Evolutionary conservation across 805 yeast species (phyloP), one percentile per base, ranked within the genome.

Genomic region (Saccharomycopsis fermentans): DNA sequence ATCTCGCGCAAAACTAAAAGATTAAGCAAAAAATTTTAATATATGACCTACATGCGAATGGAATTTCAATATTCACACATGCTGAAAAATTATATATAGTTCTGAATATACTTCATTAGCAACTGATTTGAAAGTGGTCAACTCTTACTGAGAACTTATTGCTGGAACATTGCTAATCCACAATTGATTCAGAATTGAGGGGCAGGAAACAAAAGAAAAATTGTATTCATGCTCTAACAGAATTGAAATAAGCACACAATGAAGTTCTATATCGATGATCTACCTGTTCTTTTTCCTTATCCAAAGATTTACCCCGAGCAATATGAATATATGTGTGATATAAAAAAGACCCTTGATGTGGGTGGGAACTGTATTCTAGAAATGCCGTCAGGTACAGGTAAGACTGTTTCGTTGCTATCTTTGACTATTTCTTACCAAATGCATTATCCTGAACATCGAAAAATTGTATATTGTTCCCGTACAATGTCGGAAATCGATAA

Each of bases 361-460:
- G 98, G 97, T 1, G 99, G 99, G 12, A 91, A 91, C 69, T 87
- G 97, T 72, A 90, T 94, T 57, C 72, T 94, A 67, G 99, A 94
- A 74, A 94, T 94, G 99, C 99, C 99, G 65, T 94, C 99, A 5
- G 99, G 99, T 3, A 94, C 99, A 2, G 99, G 99, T 50, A 94
- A 94, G 70, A 94, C 99, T 40, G 87, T 94, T 2, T 90, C 98
- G 0, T 77, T 94, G 69, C 75, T 94, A 34, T 90, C 98, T 0
- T 73, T 94, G 52, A 90, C 98, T 0, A 90, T 94, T 52, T 96
- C 99, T 14, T 94, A 94, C 71, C 99, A 94, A 70, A 83, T 89
- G 88, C 81, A 81, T 68, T 91, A 92, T 69, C 96, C 97, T 9
- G 97, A 92, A 67, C 96, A 90, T 68, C 74, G 96, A 17, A 94